Conservation (phyloP, 2,329 filamentous ascomycete genomes). For the Colletotrichum aenigma region DNA sequence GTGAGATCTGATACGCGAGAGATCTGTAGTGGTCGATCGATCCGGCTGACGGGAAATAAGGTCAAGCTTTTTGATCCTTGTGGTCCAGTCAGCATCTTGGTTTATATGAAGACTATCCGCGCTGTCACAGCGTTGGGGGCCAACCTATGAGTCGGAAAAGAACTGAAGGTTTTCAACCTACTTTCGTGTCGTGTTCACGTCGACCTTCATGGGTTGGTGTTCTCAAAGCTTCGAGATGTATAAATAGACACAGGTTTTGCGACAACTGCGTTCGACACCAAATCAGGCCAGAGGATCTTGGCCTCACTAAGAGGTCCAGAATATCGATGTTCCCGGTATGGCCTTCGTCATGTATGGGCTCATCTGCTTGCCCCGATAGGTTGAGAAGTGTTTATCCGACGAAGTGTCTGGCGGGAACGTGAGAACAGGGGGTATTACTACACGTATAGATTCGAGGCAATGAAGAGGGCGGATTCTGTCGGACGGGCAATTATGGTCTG, state of each 20-base stretch:
- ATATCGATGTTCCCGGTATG: neutral
- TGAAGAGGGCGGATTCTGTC: rapidly evolving
- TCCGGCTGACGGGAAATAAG: neutral
- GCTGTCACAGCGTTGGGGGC: neutral
- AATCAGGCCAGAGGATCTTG: neutral
- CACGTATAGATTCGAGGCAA: neutral
- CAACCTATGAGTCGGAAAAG: neutral
- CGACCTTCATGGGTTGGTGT: neutral
- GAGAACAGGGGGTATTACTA: neutral
- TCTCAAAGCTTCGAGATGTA: neutral
- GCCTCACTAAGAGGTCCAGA: neutral
- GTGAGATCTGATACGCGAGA: neutral
- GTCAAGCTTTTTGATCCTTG: neutral
- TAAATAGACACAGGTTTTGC: neutral
- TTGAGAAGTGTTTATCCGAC: neutral
- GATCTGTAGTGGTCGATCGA: neutral
- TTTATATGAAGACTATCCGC: neutral
- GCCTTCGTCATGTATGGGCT: neutral
- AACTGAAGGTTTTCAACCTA: neutral
- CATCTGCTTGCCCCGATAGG: neutral
- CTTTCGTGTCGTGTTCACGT: neutral
- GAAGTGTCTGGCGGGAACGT: rapidly evolving
- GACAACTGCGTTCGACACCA: neutral
- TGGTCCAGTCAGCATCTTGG: neutral
- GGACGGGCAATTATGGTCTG: rapidly evolving